Conservation (phyloP, 2,329 filamentous ascomycete genomes). For the Xylariaceae sp. region DNA sequence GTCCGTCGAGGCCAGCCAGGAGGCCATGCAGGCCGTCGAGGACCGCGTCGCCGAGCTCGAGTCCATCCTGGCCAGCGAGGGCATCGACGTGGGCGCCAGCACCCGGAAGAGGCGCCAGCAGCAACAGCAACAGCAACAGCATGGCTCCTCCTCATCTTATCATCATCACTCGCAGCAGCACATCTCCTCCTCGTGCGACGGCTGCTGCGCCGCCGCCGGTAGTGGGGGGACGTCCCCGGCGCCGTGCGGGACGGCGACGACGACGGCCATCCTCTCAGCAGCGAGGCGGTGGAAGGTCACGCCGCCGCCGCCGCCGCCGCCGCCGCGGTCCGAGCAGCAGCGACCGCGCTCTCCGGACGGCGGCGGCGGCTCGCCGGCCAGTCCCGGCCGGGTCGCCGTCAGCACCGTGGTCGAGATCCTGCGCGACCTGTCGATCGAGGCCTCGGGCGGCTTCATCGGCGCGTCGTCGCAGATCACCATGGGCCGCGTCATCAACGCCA, state of each 20-base stretch:
- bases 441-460: constrained; percentile 16
- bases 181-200: too few relatives aligned
- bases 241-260: not conserved
- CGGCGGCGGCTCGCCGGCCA: constrained; percentile 2
- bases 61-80: constrained; percentile 7
- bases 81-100: not conserved
- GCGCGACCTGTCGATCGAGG: constrained; percentile 15
- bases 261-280: not conserved
- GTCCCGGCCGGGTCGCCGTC: constrained; percentile 3
- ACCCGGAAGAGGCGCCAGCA: constrained; percentile 1
- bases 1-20: constrained; percentile 1
- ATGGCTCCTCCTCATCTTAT: too few relatives aligned
- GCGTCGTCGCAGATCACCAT: constrained; percentile 17
- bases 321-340: constrained; percentile 1
- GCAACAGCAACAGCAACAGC: constrained; percentile 2
- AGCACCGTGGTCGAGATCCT: constrained; percentile 13
- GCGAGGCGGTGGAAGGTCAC: constrained; percentile 1
- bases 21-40: constrained; percentile 10
- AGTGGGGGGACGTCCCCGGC: not conserved
- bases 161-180: too few relatives aligned
- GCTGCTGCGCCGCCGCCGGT: too few relatives aligned
- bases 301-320: constrained; percentile 3
- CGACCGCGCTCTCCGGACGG: too few relatives aligned
- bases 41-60: constrained; percentile 14
- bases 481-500: constrained; percentile 13